Evolutionary conservation across 192 early-diverging fungal species (phyloP).

Genomic region (Entomortierella beljakovae): DNA sequence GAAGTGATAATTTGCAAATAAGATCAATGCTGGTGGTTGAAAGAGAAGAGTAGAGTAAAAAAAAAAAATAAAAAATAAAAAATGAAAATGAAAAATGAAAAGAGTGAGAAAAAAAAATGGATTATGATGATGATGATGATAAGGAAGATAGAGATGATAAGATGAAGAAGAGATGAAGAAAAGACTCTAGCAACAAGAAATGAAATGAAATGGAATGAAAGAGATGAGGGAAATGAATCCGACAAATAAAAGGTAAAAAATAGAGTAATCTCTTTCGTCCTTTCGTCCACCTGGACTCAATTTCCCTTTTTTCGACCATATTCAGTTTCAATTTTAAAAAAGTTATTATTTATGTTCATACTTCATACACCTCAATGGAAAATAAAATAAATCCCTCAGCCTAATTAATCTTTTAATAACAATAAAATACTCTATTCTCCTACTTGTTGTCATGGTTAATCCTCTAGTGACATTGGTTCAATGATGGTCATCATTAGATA

Average conservation of each 20-base stretch:
- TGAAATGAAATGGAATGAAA: background rate
- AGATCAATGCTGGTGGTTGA: background rate
- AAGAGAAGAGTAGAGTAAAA: background rate
- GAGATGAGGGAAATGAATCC: background rate
- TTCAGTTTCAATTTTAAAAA: background rate
- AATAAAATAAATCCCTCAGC: too few species aligned
- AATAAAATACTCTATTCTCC: too few species aligned
- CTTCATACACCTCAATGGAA: too few species aligned
- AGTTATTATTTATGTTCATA: background rate
- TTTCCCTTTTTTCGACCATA: slow-evolving; percentile 20
- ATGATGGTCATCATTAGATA: too few species aligned
- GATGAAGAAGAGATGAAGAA: background rate
- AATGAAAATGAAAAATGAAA: background rate
- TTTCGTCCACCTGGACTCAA: slow-evolving; percentile 21
- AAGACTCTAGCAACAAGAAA: background rate
- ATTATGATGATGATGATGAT: background rate
- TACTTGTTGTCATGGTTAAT: too few species aligned
- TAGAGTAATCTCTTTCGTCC: background rate
- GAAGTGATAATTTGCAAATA: background rate
- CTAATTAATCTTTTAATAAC: too few species aligned
- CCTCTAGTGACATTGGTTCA: too few species aligned
- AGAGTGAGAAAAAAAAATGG: background rate
- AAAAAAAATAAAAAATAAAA: background rate
- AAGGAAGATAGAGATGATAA: background rate
- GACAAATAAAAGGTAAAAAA: slow-evolving; percentile 3